These are phyloP conservation scores for Senna tora DNA, from an alignment of 306 rosid species.

Conservation along the genomic window DNA sequence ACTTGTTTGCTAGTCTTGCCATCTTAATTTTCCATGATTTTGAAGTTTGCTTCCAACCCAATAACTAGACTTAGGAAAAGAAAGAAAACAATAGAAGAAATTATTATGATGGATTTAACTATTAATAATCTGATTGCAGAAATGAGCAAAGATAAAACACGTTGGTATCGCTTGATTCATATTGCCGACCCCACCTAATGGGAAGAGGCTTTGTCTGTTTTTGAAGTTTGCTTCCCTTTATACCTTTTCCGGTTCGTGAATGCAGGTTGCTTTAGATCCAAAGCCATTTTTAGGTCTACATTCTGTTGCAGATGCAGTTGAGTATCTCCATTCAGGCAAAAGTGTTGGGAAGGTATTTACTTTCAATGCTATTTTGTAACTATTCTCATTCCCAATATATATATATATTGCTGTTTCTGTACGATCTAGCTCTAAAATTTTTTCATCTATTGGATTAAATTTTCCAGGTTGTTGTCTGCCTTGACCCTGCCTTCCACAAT, in stretches of 20 bases:
- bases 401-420: not conserved
- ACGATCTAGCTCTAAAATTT: not conserved
- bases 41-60: conserved; percentile 20
- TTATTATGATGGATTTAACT: too few relatives aligned
- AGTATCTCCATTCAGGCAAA: conserved; percentile 93
- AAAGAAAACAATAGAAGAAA: too few relatives aligned
- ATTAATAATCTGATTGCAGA: too few relatives aligned
- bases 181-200: too few relatives aligned
- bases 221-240: conserved; percentile 9
- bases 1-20: conserved; percentile 17
- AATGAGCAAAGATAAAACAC: too few relatives aligned
- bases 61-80: too few relatives aligned
- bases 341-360: conserved; percentile 91
- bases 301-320: conserved; percentile 87
- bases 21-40: conserved; percentile 26
- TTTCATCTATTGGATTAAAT: conserved; percentile 18
- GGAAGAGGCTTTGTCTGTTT: too few relatives aligned
- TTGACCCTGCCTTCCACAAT: conserved; percentile 70
- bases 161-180: too few relatives aligned
- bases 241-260: conserved; percentile 30
- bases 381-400: not conserved
- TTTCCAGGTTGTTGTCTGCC: conserved; percentile 81
- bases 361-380: conserved; percentile 15
- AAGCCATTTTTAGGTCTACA: conserved; percentile 72
- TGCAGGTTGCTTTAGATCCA: conserved; percentile 78